phyloP scores from a whole-genome alignment of 2,329 filamentous ascomycete genomes.

The Hortaea werneckii region DNA sequence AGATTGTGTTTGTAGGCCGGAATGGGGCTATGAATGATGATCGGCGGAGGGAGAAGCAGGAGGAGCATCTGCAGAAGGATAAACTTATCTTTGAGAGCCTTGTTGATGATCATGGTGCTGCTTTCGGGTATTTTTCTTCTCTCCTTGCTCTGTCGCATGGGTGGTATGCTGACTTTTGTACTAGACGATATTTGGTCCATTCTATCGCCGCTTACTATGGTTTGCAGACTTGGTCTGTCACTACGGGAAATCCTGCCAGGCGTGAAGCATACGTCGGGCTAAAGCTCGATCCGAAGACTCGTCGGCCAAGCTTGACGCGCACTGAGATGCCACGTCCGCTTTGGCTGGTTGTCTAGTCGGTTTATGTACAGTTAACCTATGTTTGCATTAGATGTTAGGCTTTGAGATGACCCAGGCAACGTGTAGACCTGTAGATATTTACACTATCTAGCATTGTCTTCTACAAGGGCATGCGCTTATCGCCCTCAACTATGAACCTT shows the following conservation, averaged over 20 bases:
- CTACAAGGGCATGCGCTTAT: too few relatives aligned
- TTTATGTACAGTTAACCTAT: not conserved
- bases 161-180: not conserved
- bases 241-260: constrained; percentile 57
- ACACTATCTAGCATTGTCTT: too few relatives aligned
- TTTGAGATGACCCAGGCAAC: too few relatives aligned
- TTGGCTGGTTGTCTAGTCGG: constrained; percentile 44
- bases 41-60: constrained; percentile 41
- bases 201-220: constrained; percentile 89
- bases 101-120: constrained; percentile 62
- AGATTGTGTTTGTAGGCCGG: constrained; percentile 80
- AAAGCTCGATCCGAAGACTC: constrained; percentile 36
- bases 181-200: constrained; percentile 82
- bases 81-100: constrained; percentile 73
- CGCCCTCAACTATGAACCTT: too few relatives aligned
- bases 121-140: constrained; percentile 60
- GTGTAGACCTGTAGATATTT: too few relatives aligned
- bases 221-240: constrained; percentile 71
- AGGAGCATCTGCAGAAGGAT: constrained; percentile 46
- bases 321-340: constrained; percentile 49
- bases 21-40: constrained; percentile 54
- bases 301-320: constrained; percentile 22
- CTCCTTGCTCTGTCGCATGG: not conserved
- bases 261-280: constrained; percentile 78
- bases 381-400: too few relatives aligned